These are phyloP conservation scores for Apiotrichum veenhuisii DNA, from an alignment of 1,284 basidiomycete genomes.

Conservation along the genomic window DNA sequence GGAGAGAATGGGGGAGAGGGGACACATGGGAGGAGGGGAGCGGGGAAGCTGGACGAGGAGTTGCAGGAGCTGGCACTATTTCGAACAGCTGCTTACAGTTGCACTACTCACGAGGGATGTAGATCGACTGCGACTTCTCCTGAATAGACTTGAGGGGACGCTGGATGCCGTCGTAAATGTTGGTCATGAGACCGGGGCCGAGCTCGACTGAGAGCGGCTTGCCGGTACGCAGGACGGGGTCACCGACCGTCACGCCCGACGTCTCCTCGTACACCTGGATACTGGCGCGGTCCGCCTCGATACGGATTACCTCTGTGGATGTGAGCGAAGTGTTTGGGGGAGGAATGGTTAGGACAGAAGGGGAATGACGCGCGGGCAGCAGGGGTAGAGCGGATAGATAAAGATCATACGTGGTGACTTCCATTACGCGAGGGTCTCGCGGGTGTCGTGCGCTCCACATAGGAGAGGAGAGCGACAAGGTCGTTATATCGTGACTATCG, in stretches of 20 bases:
- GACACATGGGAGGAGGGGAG: too few relatives aligned
- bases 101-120: slow-evolving; percentile 71
- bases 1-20: too few relatives aligned
- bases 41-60: too few relatives aligned
- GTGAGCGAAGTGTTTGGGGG: background rate
- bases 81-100: background rate
- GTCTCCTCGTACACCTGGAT: slow-evolving; percentile 99
- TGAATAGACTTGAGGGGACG: slow-evolving; percentile 87
- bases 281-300: slow-evolving; percentile 93
- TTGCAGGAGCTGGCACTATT: too few relatives aligned
- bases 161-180: slow-evolving; percentile 98
- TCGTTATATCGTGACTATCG: too few relatives aligned
- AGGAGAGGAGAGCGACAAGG: too few relatives aligned
- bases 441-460: too few relatives aligned
- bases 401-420: too few relatives aligned
- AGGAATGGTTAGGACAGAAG: background rate
- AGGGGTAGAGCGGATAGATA: too few relatives aligned
- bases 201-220: slow-evolving; percentile 97
- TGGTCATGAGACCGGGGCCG: slow-evolving; percentile 95
- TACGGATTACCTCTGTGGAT: slow-evolving; percentile 84
- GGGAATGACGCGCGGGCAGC: too few relatives aligned
- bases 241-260: slow-evolving; percentile 94
- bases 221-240: slow-evolving; percentile 94
- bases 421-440: too few relatives aligned
- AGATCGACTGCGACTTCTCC: slow-evolving; percentile 94